Percentiles rank a stretch among this genome's conserved stretches.
phyloP scores from a whole-genome alignment of 2,329 filamentous ascomycete genomes.

The Colletotrichum sp. region DNA sequence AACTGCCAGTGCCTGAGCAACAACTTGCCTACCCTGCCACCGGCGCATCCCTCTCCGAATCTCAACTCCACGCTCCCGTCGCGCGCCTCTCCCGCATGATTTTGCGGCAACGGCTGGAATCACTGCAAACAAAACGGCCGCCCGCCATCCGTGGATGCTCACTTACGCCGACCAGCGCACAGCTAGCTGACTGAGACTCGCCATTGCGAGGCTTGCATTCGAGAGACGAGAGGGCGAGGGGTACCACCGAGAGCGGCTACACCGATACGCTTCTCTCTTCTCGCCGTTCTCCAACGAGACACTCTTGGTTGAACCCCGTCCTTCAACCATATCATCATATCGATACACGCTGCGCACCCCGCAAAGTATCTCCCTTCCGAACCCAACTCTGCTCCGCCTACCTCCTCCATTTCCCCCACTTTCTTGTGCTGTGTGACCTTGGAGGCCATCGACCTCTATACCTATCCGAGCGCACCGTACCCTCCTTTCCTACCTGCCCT shows the following conservation, averaged over 20 bases:
- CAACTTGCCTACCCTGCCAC: not conserved
- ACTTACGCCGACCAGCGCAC: not conserved
- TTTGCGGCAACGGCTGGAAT: not conserved
- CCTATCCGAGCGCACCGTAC: conserved; percentile 22
- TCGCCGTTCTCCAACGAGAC: not conserved
- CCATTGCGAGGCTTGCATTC: conserved; percentile 1
- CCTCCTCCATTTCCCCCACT: conserved; percentile 27
- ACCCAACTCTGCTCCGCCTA: conserved; percentile 17
- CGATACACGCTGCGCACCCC: conserved; percentile 11
- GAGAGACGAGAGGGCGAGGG: not conserved
- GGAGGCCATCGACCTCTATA: conserved; percentile 25
- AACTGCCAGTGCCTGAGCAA: not conserved
- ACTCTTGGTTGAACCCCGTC: not conserved
- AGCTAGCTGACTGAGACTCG: not conserved
- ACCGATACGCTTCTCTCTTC: not conserved
- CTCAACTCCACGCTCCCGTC: conserved; percentile 3
- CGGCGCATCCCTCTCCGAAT: conserved; percentile 13
- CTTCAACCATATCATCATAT: not conserved
- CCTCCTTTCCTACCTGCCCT: conserved; percentile 22
- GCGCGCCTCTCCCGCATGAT: conserved; percentile 2
- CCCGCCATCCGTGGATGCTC: not conserved
- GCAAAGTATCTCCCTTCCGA: conserved; percentile 11
- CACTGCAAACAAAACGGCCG: not conserved
- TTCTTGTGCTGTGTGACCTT: conserved; percentile 38
- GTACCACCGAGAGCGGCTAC: not conserved